Base-by-base conservation (phyloP, 1,139 yeast species). In the Nakaseomyces uthaithaninus region DNA sequence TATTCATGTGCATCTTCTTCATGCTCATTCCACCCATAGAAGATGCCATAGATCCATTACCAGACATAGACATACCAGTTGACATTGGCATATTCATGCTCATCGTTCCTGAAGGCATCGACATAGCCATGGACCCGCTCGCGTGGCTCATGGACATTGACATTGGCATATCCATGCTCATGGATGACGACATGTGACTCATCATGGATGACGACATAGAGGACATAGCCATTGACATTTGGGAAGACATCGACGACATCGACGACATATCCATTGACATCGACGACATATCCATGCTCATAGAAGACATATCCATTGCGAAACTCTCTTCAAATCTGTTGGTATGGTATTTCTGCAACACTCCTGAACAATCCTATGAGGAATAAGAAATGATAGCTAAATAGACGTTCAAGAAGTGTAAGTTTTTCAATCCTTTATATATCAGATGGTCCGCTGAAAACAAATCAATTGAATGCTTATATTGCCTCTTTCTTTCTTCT, bases 1-100 rank as follows among this genome's bases (percentile, higher is more conserved):
- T 71, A 55, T 74, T 73, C 89, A 80, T 80, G 1, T 54, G 40
- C 68, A 60, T 60, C 28, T 45, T 52, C 55, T 47, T 47, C 37
- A 51, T 42, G 30, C 30, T 39, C 45, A 39, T 45, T n/a, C 45
- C 44, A 17, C 40, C 45, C 44, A 46, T 47, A 40, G 49, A 43
- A 18, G 46, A 24, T 15, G 44, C 39, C 54, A 47, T 48, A 27
- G 36, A 41, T 11, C 40, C 42, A 36, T 46, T 46, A 31, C 43
- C 38, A 26, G 42, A 23, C 18, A 48, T 38, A 3, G 51, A 47
- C 53, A 50, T 50, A 26, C 40, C 39, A 15, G 42, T 30, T 33
- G 34, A 28, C 35, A 33, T 33, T 38, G 41, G 23, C 37, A 24
- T 41, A 23, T 25, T 19, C 39, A 37, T 36, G 12, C n/a, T 27